These are phyloP conservation scores for Pseudopithomyces maydicus DNA, from an alignment of 2,329 filamentous ascomycete genomes.

Conservation along the genomic window DNA sequence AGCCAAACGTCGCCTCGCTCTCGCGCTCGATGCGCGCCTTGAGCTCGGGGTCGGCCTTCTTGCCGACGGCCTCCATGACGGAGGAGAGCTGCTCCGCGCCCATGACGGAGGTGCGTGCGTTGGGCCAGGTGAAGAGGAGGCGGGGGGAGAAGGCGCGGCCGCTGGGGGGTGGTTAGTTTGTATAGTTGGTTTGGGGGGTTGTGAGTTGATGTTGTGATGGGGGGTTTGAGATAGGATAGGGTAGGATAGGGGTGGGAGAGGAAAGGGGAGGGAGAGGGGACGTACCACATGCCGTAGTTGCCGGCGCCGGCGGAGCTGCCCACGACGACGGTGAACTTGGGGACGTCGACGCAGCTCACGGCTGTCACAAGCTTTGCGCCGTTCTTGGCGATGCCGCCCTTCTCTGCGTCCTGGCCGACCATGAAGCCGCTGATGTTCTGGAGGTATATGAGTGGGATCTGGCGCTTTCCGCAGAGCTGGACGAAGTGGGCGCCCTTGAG, in stretches of 20 bases:
- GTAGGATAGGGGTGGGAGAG: neutral
- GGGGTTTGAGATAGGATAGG: no score
- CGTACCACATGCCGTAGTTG: constrained; percentile 94
- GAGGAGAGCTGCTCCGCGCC: constrained; percentile 87
- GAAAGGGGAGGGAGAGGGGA: neutral
- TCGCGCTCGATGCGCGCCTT: constrained; percentile 86
- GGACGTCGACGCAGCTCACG: constrained; percentile 90
- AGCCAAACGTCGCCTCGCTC: constrained; percentile 87
- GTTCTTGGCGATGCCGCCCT: constrained; percentile 95
- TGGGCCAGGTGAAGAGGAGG: constrained; percentile 97
- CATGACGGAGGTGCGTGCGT: constrained; percentile 96
- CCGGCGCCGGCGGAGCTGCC: constrained; percentile 91
- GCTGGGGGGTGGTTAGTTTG: constrained; percentile 45
- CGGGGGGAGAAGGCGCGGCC: constrained; percentile 90
- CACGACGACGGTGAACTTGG: constrained; percentile 97
- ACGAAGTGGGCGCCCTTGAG: constrained; percentile 97
- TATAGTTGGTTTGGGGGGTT: no score
- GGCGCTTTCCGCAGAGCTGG: constrained; percentile 87
- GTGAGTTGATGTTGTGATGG: no score
- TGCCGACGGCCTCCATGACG: constrained; percentile 95
- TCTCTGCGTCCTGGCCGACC: constrained; percentile 91
- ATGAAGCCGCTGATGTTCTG: constrained; percentile 99
- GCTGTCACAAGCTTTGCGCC: constrained; percentile 96
- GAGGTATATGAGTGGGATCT: constrained; percentile 88
- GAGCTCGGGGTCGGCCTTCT: constrained; percentile 77